A percentile compares a stretch with the other conserved stretches of the same genome.
phyloP scores from a whole-genome alignment of 371 early-diverging fungal species.

The Funneliformis caledonium region DNA sequence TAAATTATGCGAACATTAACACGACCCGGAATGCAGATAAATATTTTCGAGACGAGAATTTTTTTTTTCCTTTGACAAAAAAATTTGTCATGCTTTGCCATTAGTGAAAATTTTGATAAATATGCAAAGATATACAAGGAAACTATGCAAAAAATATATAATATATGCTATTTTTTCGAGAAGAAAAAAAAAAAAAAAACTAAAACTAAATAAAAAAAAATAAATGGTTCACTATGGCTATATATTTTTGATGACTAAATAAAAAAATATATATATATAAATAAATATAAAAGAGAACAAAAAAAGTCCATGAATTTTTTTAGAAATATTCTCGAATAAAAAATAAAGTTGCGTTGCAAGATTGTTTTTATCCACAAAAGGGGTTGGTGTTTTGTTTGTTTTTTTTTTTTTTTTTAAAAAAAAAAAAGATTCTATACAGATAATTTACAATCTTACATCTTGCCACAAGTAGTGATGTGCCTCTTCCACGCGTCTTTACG shows the following conservation, averaged over 20 bases:
- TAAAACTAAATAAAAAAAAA: neutral
- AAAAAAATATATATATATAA: no score
- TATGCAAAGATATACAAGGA: neutral
- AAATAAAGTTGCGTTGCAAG: neutral
- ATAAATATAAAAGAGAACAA: neutral
- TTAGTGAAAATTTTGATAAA: neutral
- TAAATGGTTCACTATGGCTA: neutral
- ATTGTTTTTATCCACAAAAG: neutral
- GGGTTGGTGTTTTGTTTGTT: neutral
- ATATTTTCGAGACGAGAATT: conserved; percentile 16
- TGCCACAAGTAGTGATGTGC: conserved; percentile 30
- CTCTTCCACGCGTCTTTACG: conserved; percentile 39
- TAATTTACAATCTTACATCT: neutral
- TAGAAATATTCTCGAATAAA: conserved; percentile 10
- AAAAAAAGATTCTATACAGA: no score
- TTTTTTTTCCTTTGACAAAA: neutral
- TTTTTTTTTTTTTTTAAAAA: no score
- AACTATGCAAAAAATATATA: neutral
- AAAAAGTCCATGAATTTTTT: neutral
- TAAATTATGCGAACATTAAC: conserved; percentile 13
- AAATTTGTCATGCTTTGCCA: conserved; percentile 10
- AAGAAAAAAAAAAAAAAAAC: neutral
- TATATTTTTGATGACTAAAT: neutral
- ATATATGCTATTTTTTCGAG: neutral
- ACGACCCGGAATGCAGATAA: conserved; percentile 13